Percentiles rank a stretch among this genome's conserved stretches.
Conservation (phyloP, 352 stramenopile species). For the Phytophthora idaei region DNA sequence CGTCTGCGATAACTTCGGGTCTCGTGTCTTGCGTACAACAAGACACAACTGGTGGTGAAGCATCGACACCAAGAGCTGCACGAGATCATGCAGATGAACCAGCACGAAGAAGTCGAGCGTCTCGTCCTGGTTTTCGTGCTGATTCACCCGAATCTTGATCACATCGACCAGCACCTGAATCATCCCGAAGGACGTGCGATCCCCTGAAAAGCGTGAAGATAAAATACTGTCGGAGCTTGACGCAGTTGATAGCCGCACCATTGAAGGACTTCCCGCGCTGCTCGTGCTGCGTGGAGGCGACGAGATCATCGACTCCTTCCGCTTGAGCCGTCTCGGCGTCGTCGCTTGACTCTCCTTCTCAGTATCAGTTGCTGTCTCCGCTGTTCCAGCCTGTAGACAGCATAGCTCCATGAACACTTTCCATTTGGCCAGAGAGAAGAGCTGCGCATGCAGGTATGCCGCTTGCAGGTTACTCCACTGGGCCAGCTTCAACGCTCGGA, state of each 20-base stretch:
- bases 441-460: conserved; percentile 57
- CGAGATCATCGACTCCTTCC: conserved; percentile 79
- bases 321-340: conserved; percentile 36
- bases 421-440: conserved; percentile 58
- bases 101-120: conserved; percentile 60
- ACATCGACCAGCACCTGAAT: conserved; percentile 67
- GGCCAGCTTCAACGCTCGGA: conserved; percentile 41
- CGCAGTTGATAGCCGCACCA: conserved; percentile 4
- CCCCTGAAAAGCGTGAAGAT: conserved; percentile 55
- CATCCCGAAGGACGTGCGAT: conserved; percentile 74
- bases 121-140: conserved; percentile 40
- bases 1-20: conserved; percentile 66
- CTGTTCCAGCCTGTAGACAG: conserved; percentile 44
- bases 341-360: conserved; percentile 14
- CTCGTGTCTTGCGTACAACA: conserved; percentile 61
- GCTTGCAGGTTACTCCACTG: conserved; percentile 64
- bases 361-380: conserved; percentile 5
- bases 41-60: conserved; percentile 71
- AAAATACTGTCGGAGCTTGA: conserved; percentile 21
- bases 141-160: conserved; percentile 39
- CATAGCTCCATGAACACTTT: conserved; percentile 80
- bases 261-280: conserved; percentile 12
- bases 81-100: conserved; percentile 50
- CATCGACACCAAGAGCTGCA: conserved; percentile 76
- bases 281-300: conserved; percentile 41